Evolutionary conservation across 148 eudicot species (phyloP), one percentile per base, ranked within the genome.

Genomic region (Fagopyrum tataricum): DNA sequence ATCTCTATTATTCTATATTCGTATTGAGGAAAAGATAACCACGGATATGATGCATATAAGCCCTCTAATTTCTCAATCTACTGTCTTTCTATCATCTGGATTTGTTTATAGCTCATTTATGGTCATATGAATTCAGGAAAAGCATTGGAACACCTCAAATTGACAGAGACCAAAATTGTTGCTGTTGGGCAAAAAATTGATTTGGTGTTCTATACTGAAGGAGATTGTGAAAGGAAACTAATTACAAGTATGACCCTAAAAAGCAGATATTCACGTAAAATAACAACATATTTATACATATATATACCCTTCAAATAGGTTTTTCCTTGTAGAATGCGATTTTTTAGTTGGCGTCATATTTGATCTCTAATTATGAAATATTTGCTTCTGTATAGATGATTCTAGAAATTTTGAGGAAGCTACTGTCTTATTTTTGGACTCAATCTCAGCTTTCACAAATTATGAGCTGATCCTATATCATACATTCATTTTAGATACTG

Each of bases 171-270:
- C 80, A 93, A 93, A 74, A 93, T 97, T 24, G 98, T 93, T 78
- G 98, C 98, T 4, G 98, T 93, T 77, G 98, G 98, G 24, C 98
- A 93, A 74, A 87, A 89, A 80, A 91, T 93, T 95, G 98, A 93
- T 77, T 77, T 93, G 86, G 98, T 93, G 10, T 93, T 93, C 80
- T 80, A 85, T 77, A 2, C 1, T 31, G 37, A 0, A 3, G 37
- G 37, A 31, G 37, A 31, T 31, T 31, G 37, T 31, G 37, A n/a
- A n/a, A n/a, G n/a, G n/a, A n/a, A n/a, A n/a, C n/a, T n/a, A n/a
- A n/a, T n/a, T n/a, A n/a, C n/a, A n/a, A n/a, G n/a, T n/a, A n/a
- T n/a, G n/a, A n/a, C n/a, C n/a, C n/a, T n/a, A n/a, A n/a, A n/a
- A n/a, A n/a, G n/a, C n/a, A n/a, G n/a, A n/a, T n/a, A n/a, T n/a